Conservation (phyloP, 2,329 filamentous ascomycete genomes). For the Cytospora piceicola region DNA sequence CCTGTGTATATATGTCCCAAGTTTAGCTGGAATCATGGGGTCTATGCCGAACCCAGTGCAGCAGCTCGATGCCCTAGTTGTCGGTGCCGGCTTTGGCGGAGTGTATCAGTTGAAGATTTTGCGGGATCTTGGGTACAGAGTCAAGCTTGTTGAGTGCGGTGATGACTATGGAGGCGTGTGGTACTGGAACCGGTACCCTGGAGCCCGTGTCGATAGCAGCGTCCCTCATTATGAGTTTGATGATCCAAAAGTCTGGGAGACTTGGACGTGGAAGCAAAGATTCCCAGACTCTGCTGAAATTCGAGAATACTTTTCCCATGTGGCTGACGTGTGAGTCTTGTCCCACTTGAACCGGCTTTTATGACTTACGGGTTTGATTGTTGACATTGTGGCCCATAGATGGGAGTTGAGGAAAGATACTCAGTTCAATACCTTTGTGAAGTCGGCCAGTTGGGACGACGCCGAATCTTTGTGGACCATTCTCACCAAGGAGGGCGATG, state of each 20-base stretch:
- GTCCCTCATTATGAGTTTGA: slow-evolving; percentile 23
- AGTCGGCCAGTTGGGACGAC: slow-evolving; percentile 19
- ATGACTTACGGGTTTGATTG: neutral
- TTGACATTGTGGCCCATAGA: neutral
- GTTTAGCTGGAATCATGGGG: neutral
- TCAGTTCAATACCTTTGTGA: slow-evolving; percentile 9
- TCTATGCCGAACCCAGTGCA: neutral
- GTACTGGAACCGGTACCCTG: slow-evolving; percentile 25
- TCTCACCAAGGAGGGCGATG: neutral
- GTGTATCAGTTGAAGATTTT: slow-evolving; percentile 24
- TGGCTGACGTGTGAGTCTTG: slow-evolving; percentile 15
- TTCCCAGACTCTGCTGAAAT: slow-evolving; percentile 20
- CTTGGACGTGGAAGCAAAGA: slow-evolving; percentile 25
- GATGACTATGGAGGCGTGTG: slow-evolving; percentile 11
- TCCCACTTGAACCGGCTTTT: neutral
- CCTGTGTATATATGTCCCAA: neutral
- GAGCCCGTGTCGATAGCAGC: slow-evolving; percentile 21
- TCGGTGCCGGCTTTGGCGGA: slow-evolving; percentile 26
- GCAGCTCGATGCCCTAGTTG: slow-evolving; percentile 22
- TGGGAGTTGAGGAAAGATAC: slow-evolving; percentile 26
- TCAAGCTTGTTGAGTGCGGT: slow-evolving; percentile 20
- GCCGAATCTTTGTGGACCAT: slow-evolving; percentile 20
- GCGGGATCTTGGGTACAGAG: slow-evolving; percentile 14
- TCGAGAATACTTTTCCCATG: slow-evolving; percentile 20
- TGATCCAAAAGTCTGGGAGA: slow-evolving; percentile 20